These are phyloP conservation scores for Juglanconis sp. DNA, from an alignment of 2,329 filamentous ascomycete genomes.

Conservation along the genomic window DNA sequence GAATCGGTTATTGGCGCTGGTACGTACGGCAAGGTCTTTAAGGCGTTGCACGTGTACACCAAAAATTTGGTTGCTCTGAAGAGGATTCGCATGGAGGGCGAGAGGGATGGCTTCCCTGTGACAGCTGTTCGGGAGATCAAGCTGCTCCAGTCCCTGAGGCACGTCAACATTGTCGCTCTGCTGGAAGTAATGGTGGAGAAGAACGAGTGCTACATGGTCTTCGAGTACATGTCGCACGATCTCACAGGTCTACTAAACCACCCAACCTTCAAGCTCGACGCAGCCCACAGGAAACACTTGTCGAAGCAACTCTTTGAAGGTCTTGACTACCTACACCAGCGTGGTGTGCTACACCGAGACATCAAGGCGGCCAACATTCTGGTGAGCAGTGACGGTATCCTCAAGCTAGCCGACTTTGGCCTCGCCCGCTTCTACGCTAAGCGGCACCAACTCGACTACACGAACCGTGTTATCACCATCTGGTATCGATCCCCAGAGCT, in stretches of 20 bases:
- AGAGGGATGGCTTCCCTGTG: slow-evolving; percentile 85
- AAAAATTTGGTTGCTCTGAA: slow-evolving; percentile 81
- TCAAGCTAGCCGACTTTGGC: slow-evolving; percentile 95
- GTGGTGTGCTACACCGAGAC: slow-evolving; percentile 93
- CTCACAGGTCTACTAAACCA: slow-evolving; percentile 93
- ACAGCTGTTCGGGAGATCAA: slow-evolving; percentile 91
- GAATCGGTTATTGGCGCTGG: slow-evolving; percentile 94
- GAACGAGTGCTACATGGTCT: slow-evolving; percentile 99
- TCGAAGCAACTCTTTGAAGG: slow-evolving; percentile 91
- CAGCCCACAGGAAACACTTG: slow-evolving; percentile 87
- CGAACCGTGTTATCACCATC: slow-evolving; percentile 97
- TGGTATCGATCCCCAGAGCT: slow-evolving; percentile 94
- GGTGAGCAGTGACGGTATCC: slow-evolving; percentile 80
- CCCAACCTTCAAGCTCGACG: slow-evolving; percentile 80
- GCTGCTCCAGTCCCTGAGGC: slow-evolving; percentile 79
- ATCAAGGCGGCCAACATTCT: slow-evolving; percentile 98
- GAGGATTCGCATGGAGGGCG: slow-evolving; percentile 89
- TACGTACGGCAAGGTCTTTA: slow-evolving; percentile 94
- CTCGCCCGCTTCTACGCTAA: slow-evolving; percentile 96
- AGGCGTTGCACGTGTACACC: slow-evolving; percentile 89
- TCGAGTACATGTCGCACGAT: slow-evolving; percentile 96
- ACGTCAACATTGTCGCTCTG: slow-evolving; percentile 77
- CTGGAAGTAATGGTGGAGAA: slow-evolving; percentile 97
- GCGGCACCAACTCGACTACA: slow-evolving; percentile 87
- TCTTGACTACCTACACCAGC: slow-evolving; percentile 85